Base-by-base conservation (phyloP, 2,329 filamentous ascomycete species). In the Cladosporium velox region DNA sequence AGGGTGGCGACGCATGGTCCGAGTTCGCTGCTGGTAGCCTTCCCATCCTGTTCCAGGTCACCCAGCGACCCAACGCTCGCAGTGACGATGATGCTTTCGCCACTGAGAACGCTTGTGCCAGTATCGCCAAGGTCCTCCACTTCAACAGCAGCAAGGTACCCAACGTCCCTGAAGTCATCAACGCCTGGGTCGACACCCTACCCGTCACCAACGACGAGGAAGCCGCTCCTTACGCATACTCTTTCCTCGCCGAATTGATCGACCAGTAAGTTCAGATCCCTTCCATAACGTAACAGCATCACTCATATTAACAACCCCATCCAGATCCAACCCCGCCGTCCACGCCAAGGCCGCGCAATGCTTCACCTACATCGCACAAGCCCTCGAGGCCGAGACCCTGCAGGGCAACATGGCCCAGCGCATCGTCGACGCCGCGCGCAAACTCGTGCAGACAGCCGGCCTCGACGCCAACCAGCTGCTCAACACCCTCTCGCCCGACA, bases 121-220 rank as follows among this genome's bases (percentile, higher is more conserved):
- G 92, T 71, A 95, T 99, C 74, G 95, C 95, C 41, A 99, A 99
- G 85, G 94, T 99, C 63, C 84, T 99, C 70, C 93, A 97, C 77
- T 97, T 90, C 82, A 97, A 96, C 79, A 83, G 88, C 28, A 84
- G 84, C 71, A 91, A 91, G 76, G 89, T 99, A 21, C 84, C 83
- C 64, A 92, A 96, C 73, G 84, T 87, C 59, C 89, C 95, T 74
- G 86, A 90, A 44, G 85, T 97, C 30, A 88, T 92, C 51, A 81
- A 84, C n/a, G 90, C 91, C 76, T 99, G 95, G 95, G 82, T 99
- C 59, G 89, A 92, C 70, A 97, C 94, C 0, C 83, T 99, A 41
- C 95, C 95, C 0, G 90, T 99, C 62, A 89, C 90, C 18, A 97
- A 97, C 75, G 95, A 99, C 71, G 95, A 99, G 78, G 95, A 99